Base-by-base conservation (phyloP, 202 grass and related monocot species). In the Hordeum pubiflorum region DNA sequence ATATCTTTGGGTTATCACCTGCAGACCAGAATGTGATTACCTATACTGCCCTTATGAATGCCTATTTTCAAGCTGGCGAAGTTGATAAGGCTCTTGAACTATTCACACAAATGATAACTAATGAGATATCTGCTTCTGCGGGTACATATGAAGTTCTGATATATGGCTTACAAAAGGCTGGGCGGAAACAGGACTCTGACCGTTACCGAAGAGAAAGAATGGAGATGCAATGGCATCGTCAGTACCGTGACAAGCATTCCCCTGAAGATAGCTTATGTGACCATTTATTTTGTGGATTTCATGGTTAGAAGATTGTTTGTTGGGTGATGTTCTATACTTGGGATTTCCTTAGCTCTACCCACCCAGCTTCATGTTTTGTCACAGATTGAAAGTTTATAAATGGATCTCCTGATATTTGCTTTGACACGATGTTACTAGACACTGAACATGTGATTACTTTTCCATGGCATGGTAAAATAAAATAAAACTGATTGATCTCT, bases 61-160 rank as follows among this genome's bases (percentile, higher is more conserved):
- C 84, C 61, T 85, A 87, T 87, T 91, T 94, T 89, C 86, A 54
- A 80, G 84, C 59, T 81, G 92, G 71, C 32, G 69, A 91, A 85
- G 72, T 77, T 85, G 86, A 85, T 78, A 77, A 74, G 46, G 84
- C 75, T 80, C 64, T 85, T 82, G 63, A 89, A 71, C 36, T 89
- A 17, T 89, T 84, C 54, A 48, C 43, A 39, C 72, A 89, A 81
- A 89, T 94, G 89, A 87, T 38, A 85, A 43, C 61, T 20, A 58
- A 40, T 78, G 84, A 72, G 67, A 76, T 91, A 80, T 68, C 81
- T 74, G 41, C 87, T 33, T 89, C 81, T 63, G 79, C 21, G 12
- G 92, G 92, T 69, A 87, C 84, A 41, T 94, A 91, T 55, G 84
- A 87, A 60, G 86, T 91, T 4, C 37, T 91, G 69, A 87, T 89